Evolutionary conservation across 257 asterid species (phyloP).

Genomic region (Cynanchum wilfordii): DNA sequence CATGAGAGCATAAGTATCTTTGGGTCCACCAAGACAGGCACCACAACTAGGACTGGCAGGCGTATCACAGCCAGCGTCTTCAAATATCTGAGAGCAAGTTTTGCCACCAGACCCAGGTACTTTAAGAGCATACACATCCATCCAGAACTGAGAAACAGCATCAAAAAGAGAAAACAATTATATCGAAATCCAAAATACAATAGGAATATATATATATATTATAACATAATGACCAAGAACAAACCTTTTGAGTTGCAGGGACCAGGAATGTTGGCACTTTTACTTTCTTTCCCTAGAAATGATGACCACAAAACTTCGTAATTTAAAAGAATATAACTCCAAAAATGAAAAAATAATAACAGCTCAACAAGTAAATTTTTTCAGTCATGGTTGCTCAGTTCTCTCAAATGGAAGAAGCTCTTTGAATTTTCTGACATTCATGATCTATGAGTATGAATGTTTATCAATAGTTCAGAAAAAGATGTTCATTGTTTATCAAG

Average conservation of each 20-base stretch:
- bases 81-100: conserved; percentile 95
- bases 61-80: conserved; percentile 98
- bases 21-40: conserved; percentile 97
- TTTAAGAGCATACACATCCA: conserved; percentile 82
- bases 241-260: conserved; percentile 98
- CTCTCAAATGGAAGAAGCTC: not conserved
- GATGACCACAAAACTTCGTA: conserved; percentile 16
- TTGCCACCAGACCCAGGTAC: conserved; percentile 97
- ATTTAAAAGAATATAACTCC: not conserved
- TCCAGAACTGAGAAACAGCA: conserved; percentile 68
- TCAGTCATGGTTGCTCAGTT: not conserved
- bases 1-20: conserved; percentile 93
- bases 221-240: conserved; percentile 6
- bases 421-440: not conserved
- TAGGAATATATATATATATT: not conserved
- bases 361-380: not conserved
- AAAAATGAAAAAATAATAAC: too few relatives aligned
- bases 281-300: conserved; percentile 75
- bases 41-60: conserved; percentile 98
- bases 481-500: not conserved
- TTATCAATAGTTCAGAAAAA: too few relatives aligned
- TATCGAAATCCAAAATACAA: conserved; percentile 6
- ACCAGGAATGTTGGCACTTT: conserved; percentile 98
- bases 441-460: not conserved
- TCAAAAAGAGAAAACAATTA: not conserved